These are phyloP conservation scores for Dysphania ambrosioides DNA, from an alignment of 148 eudicot species.

Conservation along the genomic window DNA sequence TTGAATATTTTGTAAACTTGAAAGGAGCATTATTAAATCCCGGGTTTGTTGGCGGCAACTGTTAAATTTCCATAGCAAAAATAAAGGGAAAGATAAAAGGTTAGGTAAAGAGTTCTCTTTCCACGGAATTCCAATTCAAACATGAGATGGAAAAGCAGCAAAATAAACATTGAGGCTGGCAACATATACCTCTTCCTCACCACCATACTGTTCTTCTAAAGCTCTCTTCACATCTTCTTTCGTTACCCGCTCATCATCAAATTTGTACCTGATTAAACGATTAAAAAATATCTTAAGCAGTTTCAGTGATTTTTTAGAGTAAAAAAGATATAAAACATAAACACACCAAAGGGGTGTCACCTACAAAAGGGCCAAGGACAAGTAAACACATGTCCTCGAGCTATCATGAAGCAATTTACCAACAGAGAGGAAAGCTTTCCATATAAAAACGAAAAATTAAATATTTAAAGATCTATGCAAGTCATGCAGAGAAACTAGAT, in stretches of 20 bases:
- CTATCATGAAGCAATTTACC: not conserved
- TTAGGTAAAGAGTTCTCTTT: slow-evolving; percentile 1
- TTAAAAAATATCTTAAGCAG: not conserved
- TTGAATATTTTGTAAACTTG: slow-evolving; percentile 92
- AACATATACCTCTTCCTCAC: slow-evolving; percentile 89
- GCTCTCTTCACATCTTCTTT: slow-evolving; percentile 79
- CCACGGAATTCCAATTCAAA: not conserved
- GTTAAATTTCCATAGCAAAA: slow-evolving; percentile 27
- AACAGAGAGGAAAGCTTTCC: not conserved
- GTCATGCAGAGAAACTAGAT: too few species aligned
- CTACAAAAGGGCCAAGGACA: not conserved
- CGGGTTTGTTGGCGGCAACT: slow-evolving; percentile 87
- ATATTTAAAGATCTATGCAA: too few species aligned
- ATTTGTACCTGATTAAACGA: slow-evolving; percentile 57
- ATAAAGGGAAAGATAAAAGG: slow-evolving; percentile 4
- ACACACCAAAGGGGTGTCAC: not conserved
- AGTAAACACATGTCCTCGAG: not conserved
- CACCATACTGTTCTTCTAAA: slow-evolving; percentile 94
- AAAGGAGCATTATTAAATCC: slow-evolving; percentile 80
- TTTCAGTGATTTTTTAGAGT: not conserved
- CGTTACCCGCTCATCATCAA: slow-evolving; percentile 94
- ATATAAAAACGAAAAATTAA: too few species aligned
- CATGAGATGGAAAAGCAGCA: not conserved
- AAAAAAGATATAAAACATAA: too few species aligned
- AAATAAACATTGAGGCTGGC: not conserved